Percentiles rank a stretch among this genome's conserved stretches.
Evolutionary conservation across 176 grass and related monocot genomes (phyloP).

Genomic region (Pontederia crassipes): DNA sequence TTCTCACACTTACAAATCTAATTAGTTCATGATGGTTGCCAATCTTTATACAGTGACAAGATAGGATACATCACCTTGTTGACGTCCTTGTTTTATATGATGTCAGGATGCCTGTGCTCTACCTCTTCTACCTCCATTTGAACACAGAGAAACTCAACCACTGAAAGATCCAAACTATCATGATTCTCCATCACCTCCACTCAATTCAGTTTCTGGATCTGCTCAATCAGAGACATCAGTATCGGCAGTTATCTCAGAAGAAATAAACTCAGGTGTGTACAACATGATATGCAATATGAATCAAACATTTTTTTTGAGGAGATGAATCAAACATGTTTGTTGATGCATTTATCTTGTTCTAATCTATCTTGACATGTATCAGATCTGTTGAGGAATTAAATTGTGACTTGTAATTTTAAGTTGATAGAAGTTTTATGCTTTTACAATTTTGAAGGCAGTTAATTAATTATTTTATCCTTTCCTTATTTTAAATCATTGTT

Average conservation of each 20-base stretch:
- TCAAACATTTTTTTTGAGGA: constrained; percentile 7
- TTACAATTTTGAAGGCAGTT: no score
- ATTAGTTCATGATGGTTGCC: no score
- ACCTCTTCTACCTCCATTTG: constrained; percentile 21
- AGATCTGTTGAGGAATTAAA: no score
- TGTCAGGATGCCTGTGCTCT: constrained; percentile 43
- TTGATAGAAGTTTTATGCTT: no score
- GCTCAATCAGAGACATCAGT: constrained; percentile 55
- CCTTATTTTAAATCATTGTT: no score
- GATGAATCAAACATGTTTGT: constrained; percentile 9
- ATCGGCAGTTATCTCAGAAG: constrained; percentile 34
- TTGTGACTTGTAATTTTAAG: no score
- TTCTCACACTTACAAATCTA: no score
- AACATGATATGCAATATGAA: constrained; percentile 33
- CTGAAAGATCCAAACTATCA: constrained; percentile 32
- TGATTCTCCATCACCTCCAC: constrained; percentile 38
- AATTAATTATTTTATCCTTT: no score
- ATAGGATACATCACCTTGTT: no score
- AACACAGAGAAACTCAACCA: constrained; percentile 27
- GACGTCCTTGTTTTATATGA: no score
- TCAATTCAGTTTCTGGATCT: constrained; percentile 43
- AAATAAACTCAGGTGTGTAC: constrained; percentile 53
- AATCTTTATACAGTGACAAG: no score
- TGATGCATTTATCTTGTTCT: background rate
- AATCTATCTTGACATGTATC: background rate